A percentile compares a stretch with the other conserved stretches of the same genome.
Conservation (phyloP, 768 basidiomycete species). For the Strobilomyces dryophilus region DNA sequence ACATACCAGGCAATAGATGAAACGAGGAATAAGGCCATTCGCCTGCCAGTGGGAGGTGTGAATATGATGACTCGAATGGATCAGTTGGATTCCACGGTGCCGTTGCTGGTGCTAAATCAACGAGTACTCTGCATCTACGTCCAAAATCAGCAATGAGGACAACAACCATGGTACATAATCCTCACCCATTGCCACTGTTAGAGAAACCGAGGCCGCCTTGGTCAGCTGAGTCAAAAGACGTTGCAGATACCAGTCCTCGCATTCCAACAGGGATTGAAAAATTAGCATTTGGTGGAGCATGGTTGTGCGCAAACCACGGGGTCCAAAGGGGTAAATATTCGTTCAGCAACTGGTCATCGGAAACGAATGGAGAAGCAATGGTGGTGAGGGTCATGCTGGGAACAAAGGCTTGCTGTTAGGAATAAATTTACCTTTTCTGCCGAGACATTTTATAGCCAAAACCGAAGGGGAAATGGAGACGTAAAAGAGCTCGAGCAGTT, state of each 20-base stretch:
- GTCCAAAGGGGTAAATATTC: too few relatives aligned
- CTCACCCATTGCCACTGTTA: background rate
- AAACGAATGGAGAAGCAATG: background rate
- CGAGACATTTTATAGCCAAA: background rate
- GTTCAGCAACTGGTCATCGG: background rate
- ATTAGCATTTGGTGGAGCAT: background rate
- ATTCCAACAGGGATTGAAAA: background rate
- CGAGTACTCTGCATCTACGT: background rate
- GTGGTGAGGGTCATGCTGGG: background rate
- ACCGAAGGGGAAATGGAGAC: too few relatives aligned
- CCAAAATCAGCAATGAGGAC: background rate
- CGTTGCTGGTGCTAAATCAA: background rate
- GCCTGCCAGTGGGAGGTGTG: background rate
- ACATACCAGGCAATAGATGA: background rate
- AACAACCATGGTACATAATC: background rate
- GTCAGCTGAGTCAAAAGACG: too few relatives aligned
- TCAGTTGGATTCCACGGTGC: background rate
- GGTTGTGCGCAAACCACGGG: background rate
- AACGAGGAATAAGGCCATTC: background rate
- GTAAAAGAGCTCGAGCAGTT: background rate
- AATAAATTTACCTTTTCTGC: background rate
- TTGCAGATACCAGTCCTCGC: background rate
- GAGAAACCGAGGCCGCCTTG: background rate
- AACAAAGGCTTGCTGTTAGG: background rate
- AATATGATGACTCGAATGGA: background rate